Evolutionary conservation across 495 filamentous ascomycete species (phyloP), one percentile per base, ranked within the genome.

Genomic region (Annulohypoxylon nitens): DNA sequence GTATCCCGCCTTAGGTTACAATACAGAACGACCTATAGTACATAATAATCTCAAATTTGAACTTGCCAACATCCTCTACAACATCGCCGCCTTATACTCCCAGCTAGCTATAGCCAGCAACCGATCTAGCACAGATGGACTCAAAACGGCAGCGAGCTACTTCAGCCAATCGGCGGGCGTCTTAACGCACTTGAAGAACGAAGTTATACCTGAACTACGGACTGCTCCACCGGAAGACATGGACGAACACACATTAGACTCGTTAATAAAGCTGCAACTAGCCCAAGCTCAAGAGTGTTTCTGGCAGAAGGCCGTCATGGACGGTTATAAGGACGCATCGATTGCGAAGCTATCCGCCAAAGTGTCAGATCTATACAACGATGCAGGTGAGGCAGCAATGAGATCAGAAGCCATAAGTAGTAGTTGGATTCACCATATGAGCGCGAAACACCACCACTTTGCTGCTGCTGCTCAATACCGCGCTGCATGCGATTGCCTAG

Each of bases 401-500:
- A 94, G 93, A 70, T 97, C 93, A 39, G 91, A 95, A 68, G 90
- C 91, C 30, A 92, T 99, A 67, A 96, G 93, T 74, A 93, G 91
- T 51, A 93, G 97, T 64, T 98, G 96, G 96, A 97, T 99, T 54
- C 97, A 99, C 80, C 96, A 98, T 74, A 96, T 96, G 89, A 93
- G 92, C 4, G 96, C 96, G 2, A 99, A 99, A 79, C 94, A 98
- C 74, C 93, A 98, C 77, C 96, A 99, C 78, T 98, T 99, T 80
- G 96, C 96, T 33, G 97, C 93, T 1, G 96, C 96, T 2, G 95
- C 96, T 5, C 96, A 99, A 79, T 98, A 93, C 74, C 88, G 96
- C n/a, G 94, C 95, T 25, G 93, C 96, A 4, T 90, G 93, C 59
- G 95, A 98, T 71, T 97, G 93, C 73, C 78, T 99, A 62, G 97